Conservation (phyloP, 371 early-diverging fungal genomes). For the Mortierella sp. region DNA sequence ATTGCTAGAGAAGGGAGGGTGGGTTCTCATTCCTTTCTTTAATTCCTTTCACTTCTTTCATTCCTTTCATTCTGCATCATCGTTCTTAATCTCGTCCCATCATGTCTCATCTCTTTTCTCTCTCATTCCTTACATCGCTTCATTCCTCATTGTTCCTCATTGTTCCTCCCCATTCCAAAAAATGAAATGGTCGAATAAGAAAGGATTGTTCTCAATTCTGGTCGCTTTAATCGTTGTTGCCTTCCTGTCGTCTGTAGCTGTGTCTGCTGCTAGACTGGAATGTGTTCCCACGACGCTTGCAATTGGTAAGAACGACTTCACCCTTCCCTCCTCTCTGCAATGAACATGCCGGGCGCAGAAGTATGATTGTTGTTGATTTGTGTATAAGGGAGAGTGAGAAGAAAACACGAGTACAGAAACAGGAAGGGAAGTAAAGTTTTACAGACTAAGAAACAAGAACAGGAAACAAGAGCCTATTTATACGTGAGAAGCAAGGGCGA, state of each 20-base stretch:
- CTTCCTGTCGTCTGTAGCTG: constrained; percentile 1
- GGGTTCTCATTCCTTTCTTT: too few relatives aligned
- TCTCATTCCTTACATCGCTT: constrained; percentile 1
- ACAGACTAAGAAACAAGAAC: too few relatives aligned
- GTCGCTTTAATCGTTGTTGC: constrained; percentile 4
- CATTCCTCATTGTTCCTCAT: constrained; percentile 5
- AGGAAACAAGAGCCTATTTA: not conserved
- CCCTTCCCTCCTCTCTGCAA: not conserved
- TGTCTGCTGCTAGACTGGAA: constrained; percentile 2
- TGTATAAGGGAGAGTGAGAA: constrained; percentile 1
- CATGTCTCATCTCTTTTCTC: not conserved
- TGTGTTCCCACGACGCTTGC: constrained; percentile 8
- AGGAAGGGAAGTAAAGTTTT: too few relatives aligned
- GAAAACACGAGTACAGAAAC: not conserved
- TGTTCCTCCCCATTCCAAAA: constrained; percentile 1
- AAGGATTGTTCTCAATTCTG: constrained; percentile 7
- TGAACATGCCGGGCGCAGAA: not conserved
- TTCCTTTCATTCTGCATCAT: not conserved
- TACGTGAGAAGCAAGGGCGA: not conserved
- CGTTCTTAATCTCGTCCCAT: not conserved
- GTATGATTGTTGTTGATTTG: not conserved
- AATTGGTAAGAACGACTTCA: constrained; percentile 12
- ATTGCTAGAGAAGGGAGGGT: too few relatives aligned
- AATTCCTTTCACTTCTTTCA: not conserved
- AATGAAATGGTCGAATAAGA: constrained; percentile 14